Percentiles rank a stretch among this genome's conserved stretches.
Conservation (phyloP, 2,329 filamentous ascomycete genomes). For the Ceratocystis colombiana region DNA sequence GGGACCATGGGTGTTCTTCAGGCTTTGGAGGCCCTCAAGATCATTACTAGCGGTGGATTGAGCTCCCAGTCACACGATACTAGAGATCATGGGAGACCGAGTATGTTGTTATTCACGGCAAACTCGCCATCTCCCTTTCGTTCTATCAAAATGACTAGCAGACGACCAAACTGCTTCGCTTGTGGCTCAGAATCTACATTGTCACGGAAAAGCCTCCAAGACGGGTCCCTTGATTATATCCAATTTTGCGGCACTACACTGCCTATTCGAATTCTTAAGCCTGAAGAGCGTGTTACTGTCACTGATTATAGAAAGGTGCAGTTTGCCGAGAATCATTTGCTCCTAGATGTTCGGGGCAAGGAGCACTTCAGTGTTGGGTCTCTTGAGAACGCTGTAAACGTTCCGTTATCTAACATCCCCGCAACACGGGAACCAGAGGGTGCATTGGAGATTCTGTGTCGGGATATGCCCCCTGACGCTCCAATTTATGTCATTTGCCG, state of each 20-base stretch:
- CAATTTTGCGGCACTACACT: slow-evolving; percentile 65
- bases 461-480: slow-evolving; percentile 35
- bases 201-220: slow-evolving; percentile 50
- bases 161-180: slow-evolving; percentile 61
- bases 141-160: slow-evolving; percentile 60
- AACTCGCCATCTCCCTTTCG: slow-evolving; percentile 49
- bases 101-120: slow-evolving; percentile 42
- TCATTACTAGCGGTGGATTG: slow-evolving; percentile 46
- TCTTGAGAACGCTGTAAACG: slow-evolving; percentile 64
- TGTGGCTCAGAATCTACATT: slow-evolving; percentile 58
- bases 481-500: slow-evolving; percentile 65
- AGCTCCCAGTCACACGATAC: slow-evolving; percentile 22
- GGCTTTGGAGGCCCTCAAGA: slow-evolving; percentile 76
- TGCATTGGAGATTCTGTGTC: slow-evolving; percentile 33
- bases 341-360: slow-evolving; percentile 76
- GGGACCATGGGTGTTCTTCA: slow-evolving; percentile 89
- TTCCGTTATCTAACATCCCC: slow-evolving; percentile 51
- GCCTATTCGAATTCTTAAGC: slow-evolving; percentile 45
- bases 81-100: slow-evolving; percentile 23
- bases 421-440: slow-evolving; percentile 29
- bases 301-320: slow-evolving; percentile 41
- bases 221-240: slow-evolving; percentile 67
- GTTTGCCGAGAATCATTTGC: slow-evolving; percentile 37
- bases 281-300: slow-evolving; percentile 59
- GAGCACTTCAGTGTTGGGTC: slow-evolving; percentile 75